phyloP scores from a whole-genome alignment of 129 eudicot genomes.

The Pseudognaphalium luteoalbum region DNA sequence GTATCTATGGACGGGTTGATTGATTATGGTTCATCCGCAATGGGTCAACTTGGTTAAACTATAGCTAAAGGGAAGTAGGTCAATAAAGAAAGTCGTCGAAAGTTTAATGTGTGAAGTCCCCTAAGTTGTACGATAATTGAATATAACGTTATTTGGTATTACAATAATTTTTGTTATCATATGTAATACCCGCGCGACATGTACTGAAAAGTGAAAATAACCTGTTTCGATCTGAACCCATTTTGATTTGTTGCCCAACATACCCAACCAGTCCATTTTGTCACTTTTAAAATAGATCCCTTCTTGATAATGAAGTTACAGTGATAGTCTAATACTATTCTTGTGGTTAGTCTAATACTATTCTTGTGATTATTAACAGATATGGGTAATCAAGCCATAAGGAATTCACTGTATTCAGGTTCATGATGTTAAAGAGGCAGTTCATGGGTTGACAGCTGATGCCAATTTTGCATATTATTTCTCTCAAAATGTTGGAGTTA shows the following conservation, averaged over 20 bases:
- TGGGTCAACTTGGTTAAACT: neutral
- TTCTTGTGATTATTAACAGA: constrained; percentile 37
- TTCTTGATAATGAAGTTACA: neutral
- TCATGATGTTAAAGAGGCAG: constrained; percentile 75
- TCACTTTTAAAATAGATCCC: neutral
- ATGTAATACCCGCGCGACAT: neutral
- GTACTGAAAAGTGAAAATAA: neutral
- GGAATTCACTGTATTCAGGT: constrained; percentile 73
- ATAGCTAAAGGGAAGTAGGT: neutral
- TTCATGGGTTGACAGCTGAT: constrained; percentile 57
- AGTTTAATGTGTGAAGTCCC: neutral
- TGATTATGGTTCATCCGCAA: neutral
- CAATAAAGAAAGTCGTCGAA: neutral
- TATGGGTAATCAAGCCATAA: constrained; percentile 71
- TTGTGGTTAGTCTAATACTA: too few relatives aligned
- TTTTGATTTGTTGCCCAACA: neutral
- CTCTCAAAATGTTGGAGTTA: constrained; percentile 71
- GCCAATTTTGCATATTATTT: constrained; percentile 54
- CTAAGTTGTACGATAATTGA: neutral
- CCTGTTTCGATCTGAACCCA: neutral
- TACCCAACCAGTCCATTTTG: neutral
- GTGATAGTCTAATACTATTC: neutral
- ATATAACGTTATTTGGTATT: too few relatives aligned
- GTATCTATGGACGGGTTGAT: neutral
- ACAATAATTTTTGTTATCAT: too few relatives aligned